These are phyloP conservation scores for Pestalotiopsis sp. DNA, from an alignment of 2,329 filamentous ascomycete genomes.

Conservation along the genomic window DNA sequence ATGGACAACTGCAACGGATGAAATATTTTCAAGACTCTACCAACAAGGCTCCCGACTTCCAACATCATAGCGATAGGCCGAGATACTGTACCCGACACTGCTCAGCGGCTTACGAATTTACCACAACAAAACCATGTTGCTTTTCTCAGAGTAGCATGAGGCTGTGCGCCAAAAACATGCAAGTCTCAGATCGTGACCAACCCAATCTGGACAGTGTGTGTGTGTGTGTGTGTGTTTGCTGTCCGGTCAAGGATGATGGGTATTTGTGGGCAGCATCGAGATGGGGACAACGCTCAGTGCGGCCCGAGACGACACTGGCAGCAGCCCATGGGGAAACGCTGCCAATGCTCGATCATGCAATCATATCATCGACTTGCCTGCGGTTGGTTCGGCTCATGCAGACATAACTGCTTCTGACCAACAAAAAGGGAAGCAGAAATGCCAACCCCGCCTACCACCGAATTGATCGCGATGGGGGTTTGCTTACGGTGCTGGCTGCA, in stretches of 20 bases:
- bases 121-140: no score
- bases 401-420: background rate
- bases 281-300: background rate
- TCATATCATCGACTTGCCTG: background rate
- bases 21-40: background rate
- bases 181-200: background rate
- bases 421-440: background rate
- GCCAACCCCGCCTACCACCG: background rate
- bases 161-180: background rate
- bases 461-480: background rate
- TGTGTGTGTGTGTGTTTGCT: background rate
- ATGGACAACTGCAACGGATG: background rate
- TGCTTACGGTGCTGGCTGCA: slow-evolving; percentile 4
- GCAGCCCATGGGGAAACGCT: background rate
- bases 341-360: background rate
- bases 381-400: background rate
- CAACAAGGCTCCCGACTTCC: background rate
- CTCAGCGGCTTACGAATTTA: no score
- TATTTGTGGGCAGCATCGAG: background rate
- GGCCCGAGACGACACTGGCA: background rate
- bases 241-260: background rate
- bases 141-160: background rate
- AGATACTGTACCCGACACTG: no score
- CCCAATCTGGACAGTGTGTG: background rate
- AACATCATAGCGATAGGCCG: background rate